Conservation (phyloP, 2,329 filamentous ascomycete species). For the Neonectria magnoliae region DNA sequence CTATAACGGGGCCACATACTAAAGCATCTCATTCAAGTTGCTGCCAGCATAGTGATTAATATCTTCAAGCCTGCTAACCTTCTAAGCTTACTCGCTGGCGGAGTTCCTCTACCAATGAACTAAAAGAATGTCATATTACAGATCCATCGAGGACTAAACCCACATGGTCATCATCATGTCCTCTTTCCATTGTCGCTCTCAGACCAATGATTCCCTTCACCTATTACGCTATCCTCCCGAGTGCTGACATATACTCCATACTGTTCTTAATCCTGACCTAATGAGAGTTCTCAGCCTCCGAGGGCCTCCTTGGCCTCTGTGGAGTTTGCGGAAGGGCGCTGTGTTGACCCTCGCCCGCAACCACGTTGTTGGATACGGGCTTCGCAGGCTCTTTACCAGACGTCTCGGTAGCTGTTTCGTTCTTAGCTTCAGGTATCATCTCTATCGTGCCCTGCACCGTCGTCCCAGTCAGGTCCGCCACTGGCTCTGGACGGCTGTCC, state of each 20-base stretch:
- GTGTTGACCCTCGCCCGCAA: conserved; percentile 24
- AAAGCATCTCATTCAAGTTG: no score
- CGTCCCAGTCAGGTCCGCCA: conserved; percentile 41
- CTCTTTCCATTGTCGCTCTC: background rate
- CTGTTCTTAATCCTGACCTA: background rate
- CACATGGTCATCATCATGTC: background rate
- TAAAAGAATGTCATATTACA: background rate
- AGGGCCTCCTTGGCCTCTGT: conserved; percentile 4
- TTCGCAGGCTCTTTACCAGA: conserved; percentile 9
- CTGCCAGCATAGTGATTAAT: no score
- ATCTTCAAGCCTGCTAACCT: background rate
- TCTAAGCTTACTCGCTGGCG: background rate
- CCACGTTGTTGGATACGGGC: conserved; percentile 18
- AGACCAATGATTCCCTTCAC: background rate
- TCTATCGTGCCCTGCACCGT: conserved; percentile 35
- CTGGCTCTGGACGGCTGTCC: conserved; percentile 14
- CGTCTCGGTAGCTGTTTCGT: background rate
- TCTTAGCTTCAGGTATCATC: conserved; percentile 12
- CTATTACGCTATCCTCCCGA: background rate
- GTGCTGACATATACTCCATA: background rate
- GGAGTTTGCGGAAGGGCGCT: conserved; percentile 23
- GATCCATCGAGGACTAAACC: background rate
- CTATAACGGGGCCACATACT: no score
- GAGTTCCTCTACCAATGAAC: background rate
- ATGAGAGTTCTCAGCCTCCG: conserved; percentile 1